Conservation (phyloP, 202 grass and related monocot genomes). For the Zizania palustris region DNA sequence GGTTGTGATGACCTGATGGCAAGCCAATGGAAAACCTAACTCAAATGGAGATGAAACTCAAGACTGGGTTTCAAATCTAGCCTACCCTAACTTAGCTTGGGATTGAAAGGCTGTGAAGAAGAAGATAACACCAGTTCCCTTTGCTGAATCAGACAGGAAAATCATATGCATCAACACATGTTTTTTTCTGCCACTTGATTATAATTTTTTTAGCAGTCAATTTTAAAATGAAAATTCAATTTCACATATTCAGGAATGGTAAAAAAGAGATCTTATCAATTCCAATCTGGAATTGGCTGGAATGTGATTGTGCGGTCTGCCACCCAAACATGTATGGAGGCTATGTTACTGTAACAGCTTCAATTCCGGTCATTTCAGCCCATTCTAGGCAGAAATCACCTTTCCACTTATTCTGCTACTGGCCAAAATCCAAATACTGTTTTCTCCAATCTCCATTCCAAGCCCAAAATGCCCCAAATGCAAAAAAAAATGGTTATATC, state of each 20-base stretch:
- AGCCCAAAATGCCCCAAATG: background rate
- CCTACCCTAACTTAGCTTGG: too few relatives aligned
- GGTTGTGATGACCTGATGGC: too few relatives aligned
- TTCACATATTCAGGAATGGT: background rate
- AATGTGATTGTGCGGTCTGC: background rate
- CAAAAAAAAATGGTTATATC: background rate
- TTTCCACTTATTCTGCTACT: background rate
- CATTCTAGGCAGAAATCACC: background rate
- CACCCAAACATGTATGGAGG: background rate
- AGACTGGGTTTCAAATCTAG: too few relatives aligned
- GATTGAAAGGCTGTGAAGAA: too few relatives aligned
- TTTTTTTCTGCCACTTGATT: conserved; percentile 5
- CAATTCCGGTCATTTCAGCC: background rate
- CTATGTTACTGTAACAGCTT: background rate
- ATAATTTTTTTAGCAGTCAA: background rate
- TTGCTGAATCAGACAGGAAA: background rate
- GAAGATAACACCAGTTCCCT: background rate
- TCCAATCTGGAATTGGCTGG: background rate
- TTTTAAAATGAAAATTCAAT: background rate
- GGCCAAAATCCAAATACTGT: background rate
- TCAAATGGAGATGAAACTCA: too few relatives aligned
- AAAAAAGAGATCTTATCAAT: background rate
- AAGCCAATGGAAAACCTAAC: too few relatives aligned
- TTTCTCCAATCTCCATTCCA: background rate
- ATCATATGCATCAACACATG: background rate